Evolutionary conservation across 2,329 filamentous ascomycete genomes (phyloP), one percentile per base, ranked within the genome.

Genomic region (Ceratocystis huliohia): DNA sequence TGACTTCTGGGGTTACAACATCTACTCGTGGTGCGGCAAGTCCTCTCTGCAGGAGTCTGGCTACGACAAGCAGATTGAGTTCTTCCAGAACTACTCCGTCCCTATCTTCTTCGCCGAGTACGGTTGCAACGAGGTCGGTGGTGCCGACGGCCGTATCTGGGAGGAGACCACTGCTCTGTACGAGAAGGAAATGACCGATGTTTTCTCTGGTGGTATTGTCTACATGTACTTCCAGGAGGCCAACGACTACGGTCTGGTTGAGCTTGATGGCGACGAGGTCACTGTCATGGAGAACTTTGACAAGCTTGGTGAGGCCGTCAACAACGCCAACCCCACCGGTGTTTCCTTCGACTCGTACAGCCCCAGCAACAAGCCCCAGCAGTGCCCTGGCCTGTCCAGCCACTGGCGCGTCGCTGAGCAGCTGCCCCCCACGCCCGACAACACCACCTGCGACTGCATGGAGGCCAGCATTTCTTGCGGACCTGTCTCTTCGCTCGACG

Each of bases 1-100:
- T 70, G 94, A 99, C 78, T 97, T 95, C 82, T 99, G 92, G 89
- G 94, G 94, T 68, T 97, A 97, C 87, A 99, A 99, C 82, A 96
- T 97, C 79, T 99, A 99, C 83, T 96, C 92, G 65, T 99, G 94
- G 94, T 99, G 94, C 76, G 94, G 93, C 71, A 76, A 92, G 71
- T 96, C 89, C 73, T 84, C 80, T 72, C 94, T 88, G 79, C 74
- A 80, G 45, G 74, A 81, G 68, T 96, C 94, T 2, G 90, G 91
- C 65, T 99, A 92, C 78, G 81, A 87, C 70, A 82, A 85, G 66
- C 88, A 93, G 75, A 91, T 91, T 71, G 77, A 89, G 70, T 93
- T 96, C 78, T 99, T 96, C 80, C 76, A 81, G 68, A 84, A 87
- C 74, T 99, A 94, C 82, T 90, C 89, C 8, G 90, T 97, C 2